A percentile compares a stretch with the other conserved stretches of the same genome.
Conservation (phyloP, 371 early-diverging fungal species). For the Syncephalastrum racemosum region DNA sequence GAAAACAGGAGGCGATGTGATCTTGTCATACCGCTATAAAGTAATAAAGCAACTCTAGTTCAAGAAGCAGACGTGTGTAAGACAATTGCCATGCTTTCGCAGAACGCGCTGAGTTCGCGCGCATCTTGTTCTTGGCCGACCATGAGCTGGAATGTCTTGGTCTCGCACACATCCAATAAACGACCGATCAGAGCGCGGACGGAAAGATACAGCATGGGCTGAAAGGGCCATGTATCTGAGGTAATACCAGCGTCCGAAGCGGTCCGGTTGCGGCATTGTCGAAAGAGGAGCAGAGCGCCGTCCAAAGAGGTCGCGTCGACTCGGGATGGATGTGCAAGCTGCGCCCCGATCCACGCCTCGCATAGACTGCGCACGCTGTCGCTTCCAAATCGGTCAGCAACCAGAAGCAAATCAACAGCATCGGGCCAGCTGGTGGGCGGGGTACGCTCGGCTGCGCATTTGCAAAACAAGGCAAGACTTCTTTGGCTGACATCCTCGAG, state of each 20-base stretch:
- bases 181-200: not conserved
- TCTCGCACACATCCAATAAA: constrained; percentile 5
- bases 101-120: constrained; percentile 28
- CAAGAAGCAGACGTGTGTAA: constrained; percentile 5
- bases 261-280: constrained; percentile 24
- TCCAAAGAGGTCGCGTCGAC: constrained; percentile 5
- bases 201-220: constrained; percentile 10
- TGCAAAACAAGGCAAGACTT: not conserved
- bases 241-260: constrained; percentile 22
- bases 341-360: constrained; percentile 27
- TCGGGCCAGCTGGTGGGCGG: constrained; percentile 16
- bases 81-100: constrained; percentile 18
- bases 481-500: constrained; percentile 25
- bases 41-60: constrained; percentile 1
- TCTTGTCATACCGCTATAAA: constrained; percentile 60
- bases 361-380: constrained; percentile 16
- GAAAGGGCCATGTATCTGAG: constrained; percentile 33
- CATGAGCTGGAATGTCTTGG: constrained; percentile 21
- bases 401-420: constrained; percentile 22
- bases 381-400: constrained; percentile 31
- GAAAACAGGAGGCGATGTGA: constrained; percentile 82
- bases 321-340: constrained; percentile 3
- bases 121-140: constrained; percentile 12
- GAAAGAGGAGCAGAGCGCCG: constrained; percentile 25
- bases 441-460: not conserved